phyloP scores from a whole-genome alignment of 2,329 filamentous ascomycete species.

The Thermothelomyces thermophilus region DNA sequence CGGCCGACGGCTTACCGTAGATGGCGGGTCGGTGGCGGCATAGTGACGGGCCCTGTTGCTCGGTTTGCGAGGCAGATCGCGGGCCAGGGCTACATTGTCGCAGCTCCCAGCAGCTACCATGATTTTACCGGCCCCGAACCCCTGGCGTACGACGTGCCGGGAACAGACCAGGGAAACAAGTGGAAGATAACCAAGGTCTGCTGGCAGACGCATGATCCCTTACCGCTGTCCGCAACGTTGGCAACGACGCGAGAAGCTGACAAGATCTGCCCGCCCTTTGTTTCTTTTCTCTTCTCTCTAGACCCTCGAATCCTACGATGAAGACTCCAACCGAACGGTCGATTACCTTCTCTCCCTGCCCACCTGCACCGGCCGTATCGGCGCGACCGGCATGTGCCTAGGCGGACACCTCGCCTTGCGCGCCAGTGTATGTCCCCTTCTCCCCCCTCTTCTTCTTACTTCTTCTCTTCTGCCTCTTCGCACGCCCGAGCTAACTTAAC shows the following conservation, averaged over 20 bases:
- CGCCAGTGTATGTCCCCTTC: slow-evolving; percentile 39
- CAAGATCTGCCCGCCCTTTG: neutral
- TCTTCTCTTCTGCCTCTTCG: neutral
- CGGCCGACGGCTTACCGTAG: neutral
- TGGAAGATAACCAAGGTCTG: slow-evolving; percentile 74
- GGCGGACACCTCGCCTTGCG: slow-evolving; percentile 75
- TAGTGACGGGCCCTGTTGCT: slow-evolving; percentile 83
- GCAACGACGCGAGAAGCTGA: too few relatives aligned
- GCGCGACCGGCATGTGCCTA: slow-evolving; percentile 83
- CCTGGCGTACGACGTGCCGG: slow-evolving; percentile 76
- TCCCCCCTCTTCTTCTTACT: neutral
- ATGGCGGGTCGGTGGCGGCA: neutral
- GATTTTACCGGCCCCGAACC: slow-evolving; percentile 84
- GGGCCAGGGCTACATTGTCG: slow-evolving; percentile 88
- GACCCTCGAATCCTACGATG: slow-evolving; percentile 81
- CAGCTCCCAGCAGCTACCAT: slow-evolving; percentile 84
- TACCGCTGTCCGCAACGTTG: too few relatives aligned
- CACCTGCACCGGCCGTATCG: slow-evolving; percentile 76
- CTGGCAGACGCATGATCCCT: too few relatives aligned
- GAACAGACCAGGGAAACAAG: slow-evolving; percentile 80
- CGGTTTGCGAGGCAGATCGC: slow-evolving; percentile 89
- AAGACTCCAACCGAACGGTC: slow-evolving; percentile 62
- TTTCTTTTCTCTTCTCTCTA: slow-evolving; percentile 28
- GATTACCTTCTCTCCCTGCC: slow-evolving; percentile 63
- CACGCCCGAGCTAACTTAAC: slow-evolving; percentile 3